phyloP scores from a whole-genome alignment of 768 basidiomycete genomes.

The Hygrophorus pudorinus region DNA sequence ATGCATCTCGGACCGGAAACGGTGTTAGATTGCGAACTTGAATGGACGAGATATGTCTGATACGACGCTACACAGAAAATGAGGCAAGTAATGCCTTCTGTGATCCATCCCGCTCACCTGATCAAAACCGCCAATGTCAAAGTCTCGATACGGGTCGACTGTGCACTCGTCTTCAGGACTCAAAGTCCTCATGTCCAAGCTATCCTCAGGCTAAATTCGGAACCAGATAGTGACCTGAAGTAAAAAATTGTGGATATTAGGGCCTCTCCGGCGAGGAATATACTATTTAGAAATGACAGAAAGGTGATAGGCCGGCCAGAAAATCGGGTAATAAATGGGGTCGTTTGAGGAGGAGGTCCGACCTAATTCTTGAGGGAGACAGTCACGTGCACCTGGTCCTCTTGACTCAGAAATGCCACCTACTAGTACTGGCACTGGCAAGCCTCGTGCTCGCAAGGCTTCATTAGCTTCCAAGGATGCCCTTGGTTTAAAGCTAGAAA shows the following conservation, averaged over 20 bases:
- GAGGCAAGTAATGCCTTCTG: not conserved
- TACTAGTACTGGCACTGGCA: constrained; percentile 13
- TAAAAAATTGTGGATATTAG: no score
- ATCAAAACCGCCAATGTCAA: not conserved
- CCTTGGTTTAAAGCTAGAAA: constrained; percentile 15
- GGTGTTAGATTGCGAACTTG: constrained; percentile 80
- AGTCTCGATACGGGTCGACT: not conserved
- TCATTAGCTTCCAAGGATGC: constrained; percentile 15
- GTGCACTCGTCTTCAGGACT: no score
- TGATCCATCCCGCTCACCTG: not conserved
- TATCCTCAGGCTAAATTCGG: no score
- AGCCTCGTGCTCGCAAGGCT: constrained; percentile 27
- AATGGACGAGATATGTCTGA: constrained; percentile 63
- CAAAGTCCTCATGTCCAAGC: no score
- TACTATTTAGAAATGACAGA: no score
- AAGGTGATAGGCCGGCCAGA: no score
- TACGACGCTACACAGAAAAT: constrained; percentile 37
- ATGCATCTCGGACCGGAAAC: constrained; percentile 69
- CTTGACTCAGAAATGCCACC: not conserved
- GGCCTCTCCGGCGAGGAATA: no score
- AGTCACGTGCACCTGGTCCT: no score
- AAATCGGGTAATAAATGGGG: no score
- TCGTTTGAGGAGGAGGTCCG: no score
- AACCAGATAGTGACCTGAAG: no score
- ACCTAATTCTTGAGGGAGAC: no score